These are phyloP conservation scores for Sechiopsis laciniata DNA, from an alignment of 306 rosid species.

Conservation along the genomic window DNA sequence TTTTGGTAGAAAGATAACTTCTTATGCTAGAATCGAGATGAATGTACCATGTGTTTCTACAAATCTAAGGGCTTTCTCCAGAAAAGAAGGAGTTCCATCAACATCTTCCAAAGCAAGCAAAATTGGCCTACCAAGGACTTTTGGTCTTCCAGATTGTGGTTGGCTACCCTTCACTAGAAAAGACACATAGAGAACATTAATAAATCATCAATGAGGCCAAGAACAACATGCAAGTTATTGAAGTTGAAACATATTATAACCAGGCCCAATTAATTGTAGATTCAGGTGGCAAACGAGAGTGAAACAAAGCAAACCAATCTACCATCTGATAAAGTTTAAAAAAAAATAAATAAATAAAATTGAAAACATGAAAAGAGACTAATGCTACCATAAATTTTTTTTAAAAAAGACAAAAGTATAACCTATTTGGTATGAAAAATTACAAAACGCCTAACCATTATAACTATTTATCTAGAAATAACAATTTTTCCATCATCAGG, in stretches of 20 bases:
- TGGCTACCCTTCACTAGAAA: constrained; percentile 55
- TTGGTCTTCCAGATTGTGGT: constrained; percentile 40
- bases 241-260: constrained; percentile 28
- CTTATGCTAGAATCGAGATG: background rate
- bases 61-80: constrained; percentile 84
- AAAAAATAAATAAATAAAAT: background rate
- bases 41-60: constrained; percentile 73
- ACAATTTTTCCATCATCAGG: background rate
- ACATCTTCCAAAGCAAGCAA: constrained; percentile 91
- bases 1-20: constrained; percentile 6
- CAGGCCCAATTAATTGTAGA: background rate
- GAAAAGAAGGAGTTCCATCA: constrained; percentile 89
- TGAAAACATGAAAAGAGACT: background rate
- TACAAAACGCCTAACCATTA: background rate
- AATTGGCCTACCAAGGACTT: constrained; percentile 73
- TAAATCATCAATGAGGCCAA: constrained; percentile 26
- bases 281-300: background rate
- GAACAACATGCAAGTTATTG: constrained; percentile 23
- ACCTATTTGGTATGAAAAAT: background rate
- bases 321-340: background rate
- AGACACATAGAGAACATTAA: constrained; percentile 26
- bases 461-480: background rate
- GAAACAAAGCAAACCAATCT: background rate
- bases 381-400: background rate
- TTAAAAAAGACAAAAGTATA: background rate